Base-by-base conservation (phyloP, 805 yeast species). In the Wickerhamomyces subpelliculosus region DNA sequence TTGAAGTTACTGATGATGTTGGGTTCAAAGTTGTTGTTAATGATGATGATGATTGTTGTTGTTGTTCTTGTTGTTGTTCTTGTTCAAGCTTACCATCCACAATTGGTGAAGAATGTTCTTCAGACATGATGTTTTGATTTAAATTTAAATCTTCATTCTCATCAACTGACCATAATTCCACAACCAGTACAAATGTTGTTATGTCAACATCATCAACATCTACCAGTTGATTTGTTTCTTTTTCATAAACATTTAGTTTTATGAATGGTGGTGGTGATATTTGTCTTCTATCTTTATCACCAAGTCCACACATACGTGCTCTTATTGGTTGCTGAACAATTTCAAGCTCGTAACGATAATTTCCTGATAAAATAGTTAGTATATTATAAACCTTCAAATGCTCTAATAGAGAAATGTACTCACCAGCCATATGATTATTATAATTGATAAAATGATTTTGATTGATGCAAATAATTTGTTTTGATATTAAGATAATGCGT, bases 241-340 rank as follows among this genome's bases (percentile, higher is more conserved):
- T 23, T 22, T 57, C 52, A 8, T 32, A 32, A 4, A 59, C 42
- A 1, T 39, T 35, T 5, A 56, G 34, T 21, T 51, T 45, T 12
- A 58, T 45, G 36, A 60, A 58, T 3, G 62, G 62, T 5, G 62
- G 60, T 4, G 64, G 64, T 12, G 60, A 49, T 8, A 59, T 49
- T 28, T 55, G 62, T 32, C 64, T 45, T 35, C 63, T 48, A 26
- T 58, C 64, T 32, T 59, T 61, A 38, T 67, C 72, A 12, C 72
- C 70, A 18, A 67, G 54, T 1, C 72, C 72, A 45, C 72, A 67
- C 72, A 67, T 67, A 23, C 72, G 61, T 0, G 71, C 71, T 35
- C 72, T 50, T 12, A 64, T 55, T 3, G 72, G 72, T 41, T 67
- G 68, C 39, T 67, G 72, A 21, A 51, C 59, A n/a, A 66, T 62